phyloP scores from a whole-genome alignment of 352 stramenopile species.

The Discostella stelligera region DNA sequence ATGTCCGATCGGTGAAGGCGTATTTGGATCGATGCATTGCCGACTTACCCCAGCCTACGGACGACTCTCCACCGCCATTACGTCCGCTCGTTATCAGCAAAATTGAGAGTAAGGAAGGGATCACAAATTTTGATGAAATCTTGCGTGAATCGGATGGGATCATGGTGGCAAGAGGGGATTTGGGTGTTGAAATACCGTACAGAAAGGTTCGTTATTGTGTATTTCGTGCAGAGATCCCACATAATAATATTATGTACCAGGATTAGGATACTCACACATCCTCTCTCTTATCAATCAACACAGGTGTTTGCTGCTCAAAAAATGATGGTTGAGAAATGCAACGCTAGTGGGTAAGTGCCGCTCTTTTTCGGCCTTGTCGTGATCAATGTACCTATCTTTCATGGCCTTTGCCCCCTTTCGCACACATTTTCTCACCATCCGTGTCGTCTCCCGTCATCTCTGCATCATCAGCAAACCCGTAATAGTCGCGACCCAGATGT shows the following conservation, averaged over 20 bases:
- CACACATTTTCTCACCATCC: too few species aligned
- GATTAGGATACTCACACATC: neutral
- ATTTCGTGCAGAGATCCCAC: neutral
- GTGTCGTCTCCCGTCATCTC: too few species aligned
- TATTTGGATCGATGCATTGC: slow-evolving; percentile 85
- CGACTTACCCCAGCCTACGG: slow-evolving; percentile 27
- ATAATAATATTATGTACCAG: too few species aligned
- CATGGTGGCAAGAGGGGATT: slow-evolving; percentile 93
- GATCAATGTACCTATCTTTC: too few species aligned
- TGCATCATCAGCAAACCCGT: slow-evolving; percentile 97
- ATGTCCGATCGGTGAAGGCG: slow-evolving; percentile 84
- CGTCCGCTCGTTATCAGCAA: slow-evolving; percentile 93
- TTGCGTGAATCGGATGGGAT: slow-evolving; percentile 92
- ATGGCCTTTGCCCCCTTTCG: too few species aligned
- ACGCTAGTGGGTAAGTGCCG: too few species aligned
- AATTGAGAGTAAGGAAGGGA: slow-evolving; percentile 89
- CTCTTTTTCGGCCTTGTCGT: too few species aligned
- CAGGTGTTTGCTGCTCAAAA: slow-evolving; percentile 94
- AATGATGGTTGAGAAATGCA: slow-evolving; percentile 95
- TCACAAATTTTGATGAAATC: slow-evolving; percentile 94
- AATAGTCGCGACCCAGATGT: slow-evolving; percentile 98
- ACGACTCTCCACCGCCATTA: slow-evolving; percentile 62
- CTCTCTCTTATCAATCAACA: neutral
- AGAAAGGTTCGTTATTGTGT: slow-evolving; percentile 83
- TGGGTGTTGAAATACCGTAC: slow-evolving; percentile 83